Base-by-base conservation (phyloP, 345 rosid species). In the Boechera divaricarpa region DNA sequence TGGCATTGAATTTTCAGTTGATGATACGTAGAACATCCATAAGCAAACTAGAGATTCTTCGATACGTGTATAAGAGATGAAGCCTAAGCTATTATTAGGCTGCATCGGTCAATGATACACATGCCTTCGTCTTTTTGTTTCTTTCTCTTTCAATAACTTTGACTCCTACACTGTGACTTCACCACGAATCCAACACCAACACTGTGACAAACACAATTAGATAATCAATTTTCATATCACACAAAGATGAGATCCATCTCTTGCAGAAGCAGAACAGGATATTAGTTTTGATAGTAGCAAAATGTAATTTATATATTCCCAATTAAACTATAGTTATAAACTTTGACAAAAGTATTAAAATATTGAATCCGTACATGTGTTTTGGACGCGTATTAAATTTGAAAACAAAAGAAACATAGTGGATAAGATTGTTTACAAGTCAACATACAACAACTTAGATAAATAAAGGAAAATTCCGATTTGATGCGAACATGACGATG, bases 391-490 rank as follows among this genome's bases (percentile, higher is more conserved):
- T 18, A 35, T 75, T 31, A 61, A 32, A 6, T 41, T 2, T 31
- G 15, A 21, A 7, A 62, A 11, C 10, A 45, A 62, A 62, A 32
- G 5, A 42, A 53, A 45, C 3, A 63, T 2, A 42, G 64, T 62
- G 80, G 80, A 77, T 45, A 70, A 70, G 66, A 36, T 63, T 70
- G 76, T 35, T 24, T 77, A 77, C 60, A 70, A 70, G 76, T 77
- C 80, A 77, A 70, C 67, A 70, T 2, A 70, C 80, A 77, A 45
- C 71, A 70, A 33, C 4, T 54, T 24, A 29, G 7, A 61, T 24
- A 42, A 61, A 49, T 32, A 18, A 61, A 69, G 42, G 31, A 69
- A 4, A 61, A 44, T 61, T 2, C 31, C 11, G 70, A 70, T 55
- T 53, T 55, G 35, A 70, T 63, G 76, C 76, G 60, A 77, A 26